Evolutionary conservation across 176 grass and related monocot species (phyloP).

Genomic region (Microstegium vimineum): DNA sequence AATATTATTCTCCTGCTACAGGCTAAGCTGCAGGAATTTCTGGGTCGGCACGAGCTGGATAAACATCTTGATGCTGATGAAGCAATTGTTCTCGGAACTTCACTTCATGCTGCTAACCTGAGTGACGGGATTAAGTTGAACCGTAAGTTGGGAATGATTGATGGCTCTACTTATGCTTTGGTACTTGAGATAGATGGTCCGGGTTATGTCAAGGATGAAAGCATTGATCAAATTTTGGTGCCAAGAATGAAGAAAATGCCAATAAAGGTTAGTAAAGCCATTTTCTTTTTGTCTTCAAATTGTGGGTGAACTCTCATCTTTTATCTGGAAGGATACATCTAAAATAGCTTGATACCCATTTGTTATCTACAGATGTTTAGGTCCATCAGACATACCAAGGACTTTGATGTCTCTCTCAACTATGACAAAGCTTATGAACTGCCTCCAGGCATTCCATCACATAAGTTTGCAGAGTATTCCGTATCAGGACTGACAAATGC

Average conservation of each 20-base stretch:
- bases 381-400: constrained; percentile 83
- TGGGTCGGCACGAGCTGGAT: constrained; percentile 72
- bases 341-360: neutral
- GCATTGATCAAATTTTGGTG: constrained; percentile 61
- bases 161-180: constrained; percentile 94
- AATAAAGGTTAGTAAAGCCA: constrained; percentile 57
- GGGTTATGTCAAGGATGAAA: constrained; percentile 79
- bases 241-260: constrained; percentile 98
- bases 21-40: constrained; percentile 90
- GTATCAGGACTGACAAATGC: constrained; percentile 78
- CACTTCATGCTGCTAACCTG: constrained; percentile 95
- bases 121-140: constrained; percentile 99
- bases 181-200: constrained; percentile 67
- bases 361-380: constrained; percentile 75
- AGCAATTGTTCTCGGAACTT: constrained; percentile 93
- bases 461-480: constrained; percentile 76
- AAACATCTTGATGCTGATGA: constrained; percentile 99
- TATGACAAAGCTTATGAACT: constrained; percentile 70
- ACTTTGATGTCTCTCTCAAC: constrained; percentile 87
- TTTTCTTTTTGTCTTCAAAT: neutral
- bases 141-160: constrained; percentile 94
- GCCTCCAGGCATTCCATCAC: constrained; percentile 73
- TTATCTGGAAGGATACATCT: neutral
- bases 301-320: neutral
- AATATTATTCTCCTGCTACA: constrained; percentile 43